Base-by-base conservation (phyloP, 2,329 filamentous ascomycete species). In the Xylaria sp. region DNA sequence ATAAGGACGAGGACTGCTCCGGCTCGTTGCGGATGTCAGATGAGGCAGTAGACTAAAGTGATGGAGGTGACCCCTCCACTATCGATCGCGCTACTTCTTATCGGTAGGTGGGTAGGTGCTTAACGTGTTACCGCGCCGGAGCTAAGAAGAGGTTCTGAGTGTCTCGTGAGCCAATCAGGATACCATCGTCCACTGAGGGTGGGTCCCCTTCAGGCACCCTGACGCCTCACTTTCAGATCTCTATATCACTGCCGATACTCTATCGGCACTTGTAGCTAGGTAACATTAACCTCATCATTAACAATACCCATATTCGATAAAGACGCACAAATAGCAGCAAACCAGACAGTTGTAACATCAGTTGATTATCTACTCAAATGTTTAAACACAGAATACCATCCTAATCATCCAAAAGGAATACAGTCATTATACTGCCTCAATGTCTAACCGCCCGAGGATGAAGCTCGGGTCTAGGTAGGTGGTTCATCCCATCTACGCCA, bases 401-500 rank as follows among this genome's bases (percentile, higher is more conserved):
- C 10, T 15, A 18, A 28, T 7, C 23, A 23, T 15, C 48, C 15
- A 20, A 46, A 23, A 18, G 41, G 41, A 44, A 23, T 50, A 13
- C 34, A 44, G 13, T 15, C 55, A 28, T 48, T 28, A 15, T 20
- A 20, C 18, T 28, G 39, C 51, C 15, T 41, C 63, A 15, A 46
- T 23, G 37, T 65, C 50, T 57, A 46, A 39, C 7, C 12, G 28
- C 34, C 12, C 8, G 48, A 15, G n/a, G 18, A 37, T 46, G 23
- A 46, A 46, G 15, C 39, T 18, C 23, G 5, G 12, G 10, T 56
- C 60, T 55, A 73, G 39, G 20, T 23, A 25, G 46, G 20, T 3
- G 23, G 20, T 69, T 56, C 18, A 69, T 51, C 50, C 64, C 62
- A 20, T 71, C 50, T 31, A 69, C 52, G 20, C 71, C 72, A 31